Percentiles rank a stretch among this genome's conserved stretches.
These are phyloP conservation scores for Naganishia randhawae DNA, from an alignment of 768 basidiomycete genomes.

Conservation along the genomic window DNA sequence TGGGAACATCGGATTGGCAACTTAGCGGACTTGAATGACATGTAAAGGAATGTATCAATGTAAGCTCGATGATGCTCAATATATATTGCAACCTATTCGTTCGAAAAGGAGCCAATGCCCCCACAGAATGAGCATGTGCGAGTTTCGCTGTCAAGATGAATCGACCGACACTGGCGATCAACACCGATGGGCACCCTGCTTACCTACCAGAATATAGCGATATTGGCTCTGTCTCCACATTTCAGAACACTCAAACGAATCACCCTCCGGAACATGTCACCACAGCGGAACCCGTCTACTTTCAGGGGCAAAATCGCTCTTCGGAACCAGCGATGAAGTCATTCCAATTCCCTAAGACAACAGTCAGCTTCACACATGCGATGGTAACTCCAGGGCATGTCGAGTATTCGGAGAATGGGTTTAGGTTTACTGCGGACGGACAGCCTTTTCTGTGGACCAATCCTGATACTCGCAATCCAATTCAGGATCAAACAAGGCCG, in stretches of 20 bases:
- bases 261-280: not conserved
- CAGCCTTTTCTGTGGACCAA: conserved; percentile 20
- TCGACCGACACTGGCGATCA: not conserved
- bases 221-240: not conserved
- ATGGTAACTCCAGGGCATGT: conserved; percentile 7
- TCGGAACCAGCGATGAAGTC: not conserved
- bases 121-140: not conserved
- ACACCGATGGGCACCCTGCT: not conserved
- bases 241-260: not conserved
- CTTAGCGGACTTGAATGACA: not conserved
- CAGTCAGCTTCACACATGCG: conserved; percentile 7
- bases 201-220: not conserved
- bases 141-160: not conserved
- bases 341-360: conserved; percentile 2
- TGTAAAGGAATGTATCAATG: not conserved
- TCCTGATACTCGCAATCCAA: not conserved
- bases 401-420: not conserved
- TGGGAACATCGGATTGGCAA: not conserved
- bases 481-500: not conserved
- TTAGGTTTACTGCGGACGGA: not conserved
- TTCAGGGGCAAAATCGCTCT: not conserved
- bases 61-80: not conserved
- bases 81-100: not conserved
- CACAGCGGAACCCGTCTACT: not conserved
- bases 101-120: not conserved